Percentiles rank a stretch among this genome's conserved stretches.
Conservation (phyloP, 1,139 yeast species). For the Pichia sp. region DNA sequence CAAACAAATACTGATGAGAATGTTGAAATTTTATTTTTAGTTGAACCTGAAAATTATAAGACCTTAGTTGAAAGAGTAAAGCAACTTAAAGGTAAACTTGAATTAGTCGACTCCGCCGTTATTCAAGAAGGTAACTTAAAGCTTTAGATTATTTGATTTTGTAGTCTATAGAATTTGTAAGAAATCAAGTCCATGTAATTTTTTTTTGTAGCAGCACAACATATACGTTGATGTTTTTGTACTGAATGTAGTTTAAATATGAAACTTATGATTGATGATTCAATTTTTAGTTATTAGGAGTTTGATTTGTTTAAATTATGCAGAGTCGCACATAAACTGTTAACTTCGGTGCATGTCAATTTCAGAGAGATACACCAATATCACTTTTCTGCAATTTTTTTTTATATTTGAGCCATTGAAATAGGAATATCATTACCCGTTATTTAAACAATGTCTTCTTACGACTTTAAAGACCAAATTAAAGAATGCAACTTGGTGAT, state of each 20-base stretch:
- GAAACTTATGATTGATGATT: too few relatives aligned
- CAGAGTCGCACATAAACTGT: too few relatives aligned
- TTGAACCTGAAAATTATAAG: constrained; percentile 86
- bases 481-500: constrained; percentile 9
- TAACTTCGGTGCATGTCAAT: too few relatives aligned
- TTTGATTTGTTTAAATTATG: too few relatives aligned
- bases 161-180: not conserved
- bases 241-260: too few relatives aligned
- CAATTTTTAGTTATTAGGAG: too few relatives aligned
- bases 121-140: constrained; percentile 47
- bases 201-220: too few relatives aligned
- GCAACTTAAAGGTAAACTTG: constrained; percentile 57
- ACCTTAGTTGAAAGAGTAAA: constrained; percentile 57
- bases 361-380: not conserved
- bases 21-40: constrained; percentile 57
- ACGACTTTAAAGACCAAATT: constrained; percentile 2
- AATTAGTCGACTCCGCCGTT: constrained; percentile 88
- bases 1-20: constrained; percentile 37
- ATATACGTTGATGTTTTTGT: too few relatives aligned
- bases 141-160: not conserved
- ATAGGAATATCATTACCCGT: too few relatives aligned
- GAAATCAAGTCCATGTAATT: too few relatives aligned
- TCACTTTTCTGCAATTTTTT: not conserved
- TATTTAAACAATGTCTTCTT: constrained; percentile 1
- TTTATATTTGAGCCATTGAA: not conserved